Base-by-base conservation (phyloP, 2,329 filamentous ascomycete genomes). In the Emergomyces africanus region DNA sequence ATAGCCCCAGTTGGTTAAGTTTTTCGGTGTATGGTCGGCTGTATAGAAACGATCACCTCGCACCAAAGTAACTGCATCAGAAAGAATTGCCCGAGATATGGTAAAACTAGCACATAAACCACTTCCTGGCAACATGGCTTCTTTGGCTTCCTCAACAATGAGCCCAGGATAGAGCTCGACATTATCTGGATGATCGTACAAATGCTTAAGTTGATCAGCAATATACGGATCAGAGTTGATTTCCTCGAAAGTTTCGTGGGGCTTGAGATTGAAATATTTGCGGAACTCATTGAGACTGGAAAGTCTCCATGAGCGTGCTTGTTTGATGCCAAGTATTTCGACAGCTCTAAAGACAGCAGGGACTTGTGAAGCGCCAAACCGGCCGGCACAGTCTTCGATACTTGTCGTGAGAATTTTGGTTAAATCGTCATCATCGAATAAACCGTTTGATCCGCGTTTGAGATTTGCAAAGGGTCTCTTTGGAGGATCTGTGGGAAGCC, bases 241-340 rank as follows among this genome's bases (percentile, higher is more conserved):
- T 42, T 83, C 81, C 57, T 75, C 76, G 66, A 86, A 86, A 0
- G 70, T 78, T 33, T 77, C 70, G 67, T 86, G 79, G n/a, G 75
- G 77, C 66, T 80, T 77, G 42, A 87, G 75, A 2, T 79, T 78
- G 65, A 86, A 85, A 68, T 84, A 84, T 58, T 80, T 76, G 6
- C 84, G 77, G 70, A 86, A 84, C 66, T 86, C 83, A 56, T 75
- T 75, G 60, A 75, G 63, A 5, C 71, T 72, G 1, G 59, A 58
- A n/a, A 63, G 44, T 42, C 61, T 60, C 89, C 89, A 94, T 60
- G 82, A 81, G 28, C 89, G 79, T 4, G 86, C 85, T 62, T 90
- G 87, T 42, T 88, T 77, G 58, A 94, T 92, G 35, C 88, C 89
- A 8, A 92, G 74, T 42, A 91, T 86, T 71, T 94, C 89, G 25